Evolutionary conservation across 768 basidiomycete genomes (phyloP), one percentile per base, ranked within the genome.

Genomic region (Suillus hirtellus): DNA sequence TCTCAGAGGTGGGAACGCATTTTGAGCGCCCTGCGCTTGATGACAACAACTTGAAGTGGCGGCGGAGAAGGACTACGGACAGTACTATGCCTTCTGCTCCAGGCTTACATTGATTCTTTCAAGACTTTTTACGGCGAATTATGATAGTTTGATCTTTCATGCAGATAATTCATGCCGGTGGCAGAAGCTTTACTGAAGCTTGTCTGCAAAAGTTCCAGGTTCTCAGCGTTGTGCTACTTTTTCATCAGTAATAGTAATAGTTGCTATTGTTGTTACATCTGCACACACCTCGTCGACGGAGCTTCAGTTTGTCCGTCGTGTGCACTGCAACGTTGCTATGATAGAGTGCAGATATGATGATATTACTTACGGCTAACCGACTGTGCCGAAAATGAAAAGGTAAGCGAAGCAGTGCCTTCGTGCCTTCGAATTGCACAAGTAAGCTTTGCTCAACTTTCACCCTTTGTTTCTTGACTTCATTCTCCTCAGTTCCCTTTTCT

Each of bases 361-460:
- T 27, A 50, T 8, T 37, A 12, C 44, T 8, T 37, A 12, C 44
- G 44, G 8, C 7, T 31, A 10, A 31, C 27, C 9, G 27, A 52
- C 27, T 15, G 8, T 17, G 27, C 49, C 52, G 52, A n/a, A 11
- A 34, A 34, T n/a, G 52, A 53, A 34, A 27, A 50, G 49, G 15
- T 27, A 55, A 31, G 19, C 37, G 21, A 40, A 24, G 55, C 55
- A 56, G 38, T 56, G 55, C 55, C 21, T 38, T 56, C 6, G 46
- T 47, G 5, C 35, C 34, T 21, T 27, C 15, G 37, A 56, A 38
- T 38, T 24, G 10, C 31, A 53, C 34, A 34, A 53, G 52, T 53
- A 31, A 52, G 11, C 52, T 91, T 24, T 93, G 93, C 81, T 62
- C 63, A 43, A 43, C 37, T 56, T 63, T 61, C 69, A 61, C 60